Base-by-base conservation (phyloP, 2,329 filamentous ascomycete genomes). In the Neofusicoccum sp. region DNA sequence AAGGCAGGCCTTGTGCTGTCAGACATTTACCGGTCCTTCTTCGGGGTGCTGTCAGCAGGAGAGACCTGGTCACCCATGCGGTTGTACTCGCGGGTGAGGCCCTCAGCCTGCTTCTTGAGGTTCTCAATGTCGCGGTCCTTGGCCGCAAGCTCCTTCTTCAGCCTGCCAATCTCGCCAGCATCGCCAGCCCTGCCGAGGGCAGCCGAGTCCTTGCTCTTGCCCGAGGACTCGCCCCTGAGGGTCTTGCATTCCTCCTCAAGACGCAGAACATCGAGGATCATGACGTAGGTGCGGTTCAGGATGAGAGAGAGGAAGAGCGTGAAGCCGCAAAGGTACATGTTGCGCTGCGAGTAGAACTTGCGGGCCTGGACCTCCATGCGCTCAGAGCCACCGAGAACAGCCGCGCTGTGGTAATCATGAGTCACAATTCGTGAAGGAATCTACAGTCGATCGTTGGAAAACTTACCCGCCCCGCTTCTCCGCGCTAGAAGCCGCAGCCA, bases 291-390 rank as follows among this genome's bases (percentile, higher is more conserved):
- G 73, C 95, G 93, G 87, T 99, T 98, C 75, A 96, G 90, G 78
- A 99, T 99, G 66, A 99, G 84, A 58, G 93, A 98, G 64, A 99
- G 89, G 86, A 99, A 98, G 65, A 99, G 89, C 4, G 95, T 99
- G 84, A 99, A 99, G 70, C 95, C 95, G 78, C 95, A 98, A 64
- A 99, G 92, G 81, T 99, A 99, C 95, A 99, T 99, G 87, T 99
- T 99, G 78, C 95, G 93, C 82, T 99, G 93, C 64, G 93, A 96
- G 85, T 99, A 99, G 84, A 99, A 99, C 81, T 99, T 99, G 84
- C 95, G 92, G 66, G 95, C 93, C 79, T 99, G 95, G 57, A 98
- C 93, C 80, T 99, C 95, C 85, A 96, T 92, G 66, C 95, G 93
- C 76, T 98, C 95, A 73, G 91, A 89, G 65, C 95, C 80, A 48